Evolutionary conservation across 306 rosid species (phyloP).

Genomic region (Medicago lupulina): DNA sequence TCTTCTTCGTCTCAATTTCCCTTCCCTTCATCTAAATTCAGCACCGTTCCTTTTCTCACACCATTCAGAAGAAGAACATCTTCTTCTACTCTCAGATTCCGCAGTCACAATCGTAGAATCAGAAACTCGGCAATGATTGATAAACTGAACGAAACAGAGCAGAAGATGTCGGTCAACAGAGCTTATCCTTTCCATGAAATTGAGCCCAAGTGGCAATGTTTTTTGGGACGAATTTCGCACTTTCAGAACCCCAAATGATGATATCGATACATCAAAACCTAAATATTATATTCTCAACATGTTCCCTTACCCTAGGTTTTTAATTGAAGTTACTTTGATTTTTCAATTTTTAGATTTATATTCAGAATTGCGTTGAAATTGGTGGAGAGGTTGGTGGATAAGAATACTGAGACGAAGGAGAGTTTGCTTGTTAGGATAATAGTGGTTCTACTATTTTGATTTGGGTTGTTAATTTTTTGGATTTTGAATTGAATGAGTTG

Average conservation of each 20-base stretch:
- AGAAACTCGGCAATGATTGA: conserved; percentile 42
- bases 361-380: neutral
- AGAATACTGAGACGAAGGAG: too few species aligned
- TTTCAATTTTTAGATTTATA: conserved; percentile 13
- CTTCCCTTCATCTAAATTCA: neutral
- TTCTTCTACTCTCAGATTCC: conserved; percentile 42
- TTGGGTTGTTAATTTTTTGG: too few species aligned
- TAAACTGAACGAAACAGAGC: conserved; percentile 37
- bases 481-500: too few species aligned
- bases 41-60: conserved; percentile 40
- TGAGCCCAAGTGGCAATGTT: conserved; percentile 90
- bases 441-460: too few species aligned
- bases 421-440: too few species aligned
- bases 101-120: conserved; percentile 16
- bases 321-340: neutral
- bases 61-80: neutral
- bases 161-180: conserved; percentile 50
- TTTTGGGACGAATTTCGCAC: conserved; percentile 79
- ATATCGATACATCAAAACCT: conserved; percentile 82
- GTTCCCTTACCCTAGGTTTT: conserved; percentile 98
- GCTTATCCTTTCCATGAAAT: conserved; percentile 79
- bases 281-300: conserved; percentile 90
- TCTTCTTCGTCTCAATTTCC: conserved; percentile 32
- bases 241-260: conserved; percentile 77
- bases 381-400: too few species aligned